Percentiles rank a stretch among this genome's conserved stretches.
Conservation (phyloP, 192 early-diverging fungal species). For the Glomus cerebriforme region DNA sequence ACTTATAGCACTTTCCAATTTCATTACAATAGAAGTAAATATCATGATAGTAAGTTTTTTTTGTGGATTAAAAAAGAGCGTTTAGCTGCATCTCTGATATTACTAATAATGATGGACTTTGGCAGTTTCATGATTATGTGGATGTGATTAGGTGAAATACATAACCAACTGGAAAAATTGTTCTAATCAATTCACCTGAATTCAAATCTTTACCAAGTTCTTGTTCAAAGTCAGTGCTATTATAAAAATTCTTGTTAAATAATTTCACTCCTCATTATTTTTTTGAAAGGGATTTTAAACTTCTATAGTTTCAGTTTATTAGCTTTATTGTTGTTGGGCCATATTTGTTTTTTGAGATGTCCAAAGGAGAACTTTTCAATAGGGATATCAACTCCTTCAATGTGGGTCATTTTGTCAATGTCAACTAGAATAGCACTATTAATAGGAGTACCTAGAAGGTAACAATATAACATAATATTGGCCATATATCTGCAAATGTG, state of each 20-base stretch:
- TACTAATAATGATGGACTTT: no score
- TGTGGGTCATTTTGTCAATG: background rate
- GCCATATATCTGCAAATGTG: constrained; percentile 9
- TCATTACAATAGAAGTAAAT: no score
- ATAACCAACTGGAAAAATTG: constrained; percentile 7
- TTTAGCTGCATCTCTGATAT: no score
- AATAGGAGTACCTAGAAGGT: constrained; percentile 5
- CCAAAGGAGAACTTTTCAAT: constrained; percentile 9
- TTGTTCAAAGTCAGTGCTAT: background rate
- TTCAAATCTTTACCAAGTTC: constrained; percentile 8
- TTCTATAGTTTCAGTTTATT: background rate
- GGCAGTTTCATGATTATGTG: background rate
- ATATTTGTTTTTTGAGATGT: constrained; percentile 13
- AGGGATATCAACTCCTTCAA: background rate
- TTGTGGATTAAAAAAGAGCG: no score
- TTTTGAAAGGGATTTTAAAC: background rate
- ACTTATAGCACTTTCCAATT: no score
- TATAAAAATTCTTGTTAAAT: background rate
- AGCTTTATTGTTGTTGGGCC: constrained; percentile 1
- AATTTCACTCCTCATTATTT: background rate
- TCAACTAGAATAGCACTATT: background rate
- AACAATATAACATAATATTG: background rate
- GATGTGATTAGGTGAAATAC: background rate
- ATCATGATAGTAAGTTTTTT: no score
- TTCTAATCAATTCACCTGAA: background rate